A percentile compares a stretch with the other conserved stretches of the same genome.
These are phyloP conservation scores for Penicillium olsonii DNA, from an alignment of 2,329 filamentous ascomycete genomes.

Conservation along the genomic window DNA sequence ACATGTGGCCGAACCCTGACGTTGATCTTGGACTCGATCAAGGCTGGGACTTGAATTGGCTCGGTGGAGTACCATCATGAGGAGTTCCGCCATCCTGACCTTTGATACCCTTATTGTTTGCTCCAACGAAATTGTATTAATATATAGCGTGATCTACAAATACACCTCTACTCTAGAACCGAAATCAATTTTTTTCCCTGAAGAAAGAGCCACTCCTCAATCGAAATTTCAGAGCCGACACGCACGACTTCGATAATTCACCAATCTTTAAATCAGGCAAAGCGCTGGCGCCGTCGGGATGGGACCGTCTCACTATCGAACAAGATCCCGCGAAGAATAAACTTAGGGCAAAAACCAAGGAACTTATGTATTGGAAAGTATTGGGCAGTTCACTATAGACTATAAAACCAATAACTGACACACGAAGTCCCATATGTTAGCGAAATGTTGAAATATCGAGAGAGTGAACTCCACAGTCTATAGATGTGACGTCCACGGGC, in stretches of 20 bases:
- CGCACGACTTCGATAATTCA: too few species aligned
- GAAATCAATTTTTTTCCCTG: too few species aligned
- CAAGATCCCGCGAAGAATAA: too few species aligned
- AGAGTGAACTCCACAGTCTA: too few species aligned
- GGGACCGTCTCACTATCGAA: too few species aligned
- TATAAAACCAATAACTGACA: too few species aligned
- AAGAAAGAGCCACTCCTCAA: too few species aligned
- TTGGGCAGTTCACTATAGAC: not conserved
- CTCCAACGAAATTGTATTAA: not conserved
- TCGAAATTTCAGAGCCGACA: too few species aligned
- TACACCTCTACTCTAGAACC: not conserved
- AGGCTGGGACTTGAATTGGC: conserved; percentile 44
- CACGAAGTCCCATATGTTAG: too few species aligned
- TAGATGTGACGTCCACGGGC: not conserved
- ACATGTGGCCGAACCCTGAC: conserved; percentile 28
- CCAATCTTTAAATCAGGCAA: too few species aligned
- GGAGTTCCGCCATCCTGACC: not conserved
- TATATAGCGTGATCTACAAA: not conserved
- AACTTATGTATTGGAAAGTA: not conserved
- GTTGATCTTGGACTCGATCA: conserved; percentile 41
- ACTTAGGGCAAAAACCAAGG: too few species aligned
- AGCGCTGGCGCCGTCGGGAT: too few species aligned
- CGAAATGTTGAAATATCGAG: not conserved
- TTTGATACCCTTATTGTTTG: not conserved
- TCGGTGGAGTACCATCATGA: conserved; percentile 19